Conservation (phyloP, 2,329 filamentous ascomycete genomes). For the Zymoseptoria brevis region DNA sequence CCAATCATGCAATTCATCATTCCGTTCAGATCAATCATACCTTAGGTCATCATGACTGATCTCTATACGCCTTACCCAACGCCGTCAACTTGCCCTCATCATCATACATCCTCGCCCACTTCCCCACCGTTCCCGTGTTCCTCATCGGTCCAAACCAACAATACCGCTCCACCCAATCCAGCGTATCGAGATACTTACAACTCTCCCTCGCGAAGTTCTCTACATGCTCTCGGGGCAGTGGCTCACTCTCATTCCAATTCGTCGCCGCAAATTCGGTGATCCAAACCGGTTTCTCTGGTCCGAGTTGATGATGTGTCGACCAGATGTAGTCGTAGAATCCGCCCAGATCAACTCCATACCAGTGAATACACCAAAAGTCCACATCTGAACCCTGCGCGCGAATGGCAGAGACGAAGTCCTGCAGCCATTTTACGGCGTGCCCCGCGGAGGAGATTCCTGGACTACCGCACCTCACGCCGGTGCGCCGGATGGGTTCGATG, state of each 20-base stretch:
- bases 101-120: conserved; percentile 25
- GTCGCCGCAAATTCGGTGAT: conserved; percentile 27
- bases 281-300: conserved; percentile 17
- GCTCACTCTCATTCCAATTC: conserved; percentile 25
- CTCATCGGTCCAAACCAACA: conserved; percentile 29
- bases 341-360: conserved; percentile 25
- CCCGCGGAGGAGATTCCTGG: conserved; percentile 26
- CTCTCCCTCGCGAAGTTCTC: conserved; percentile 23
- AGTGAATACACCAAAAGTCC: conserved; percentile 27
- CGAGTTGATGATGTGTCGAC: conserved; percentile 15
- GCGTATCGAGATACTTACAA: conserved; percentile 24
- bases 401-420: conserved; percentile 22
- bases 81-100: conserved; percentile 25
- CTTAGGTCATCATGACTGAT: conserved; percentile 12
- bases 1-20: neutral
- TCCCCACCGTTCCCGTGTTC: conserved; percentile 26
- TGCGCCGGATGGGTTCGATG: conserved; percentile 25
- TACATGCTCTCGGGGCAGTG: conserved; percentile 23
- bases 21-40: neutral
- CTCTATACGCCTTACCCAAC: conserved; percentile 27
- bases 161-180: conserved; percentile 30
- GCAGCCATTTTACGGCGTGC: conserved; percentile 22
- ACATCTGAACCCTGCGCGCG: conserved; percentile 21
- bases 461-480: conserved; percentile 19
- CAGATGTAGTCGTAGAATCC: conserved; percentile 30